Conservation (phyloP, 345 rosid genomes). For the Eucalyptus marginata region DNA sequence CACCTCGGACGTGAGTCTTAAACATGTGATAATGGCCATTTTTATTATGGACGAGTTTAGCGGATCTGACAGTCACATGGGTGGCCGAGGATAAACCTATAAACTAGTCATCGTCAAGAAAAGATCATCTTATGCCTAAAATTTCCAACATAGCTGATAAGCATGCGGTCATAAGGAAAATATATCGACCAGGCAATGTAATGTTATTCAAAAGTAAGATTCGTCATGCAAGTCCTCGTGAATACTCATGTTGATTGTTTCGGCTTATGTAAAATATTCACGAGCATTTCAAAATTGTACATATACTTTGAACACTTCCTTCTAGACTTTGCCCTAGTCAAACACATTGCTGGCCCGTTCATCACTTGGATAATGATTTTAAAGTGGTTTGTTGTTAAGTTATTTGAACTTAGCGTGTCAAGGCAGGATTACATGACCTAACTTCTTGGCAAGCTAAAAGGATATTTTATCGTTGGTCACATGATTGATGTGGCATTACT, state of each 20-base stretch:
- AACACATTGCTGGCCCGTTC: neutral
- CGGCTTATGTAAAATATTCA: neutral
- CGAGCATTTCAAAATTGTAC: neutral
- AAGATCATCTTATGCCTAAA: neutral
- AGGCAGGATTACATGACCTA: neutral
- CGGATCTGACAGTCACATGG: neutral
- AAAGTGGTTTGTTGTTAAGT: neutral
- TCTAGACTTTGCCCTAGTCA: neutral
- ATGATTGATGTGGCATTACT: neutral
- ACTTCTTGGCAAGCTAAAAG: neutral
- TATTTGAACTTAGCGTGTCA: neutral
- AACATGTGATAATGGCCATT: neutral
- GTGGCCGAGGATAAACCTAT: neutral
- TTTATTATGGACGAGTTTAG: neutral
- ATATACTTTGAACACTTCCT: neutral
- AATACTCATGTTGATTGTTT: neutral
- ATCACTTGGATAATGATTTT: neutral
- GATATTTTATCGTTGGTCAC: neutral
- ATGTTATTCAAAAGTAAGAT: neutral
- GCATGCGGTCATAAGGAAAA: neutral
- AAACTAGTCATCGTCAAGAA: neutral
- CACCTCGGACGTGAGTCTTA: neutral
- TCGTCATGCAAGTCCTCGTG: neutral
- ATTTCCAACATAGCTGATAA: neutral
- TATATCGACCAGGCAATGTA: neutral